phyloP scores from a whole-genome alignment of 306 rosid genomes.

The Bauhinia variegata region DNA sequence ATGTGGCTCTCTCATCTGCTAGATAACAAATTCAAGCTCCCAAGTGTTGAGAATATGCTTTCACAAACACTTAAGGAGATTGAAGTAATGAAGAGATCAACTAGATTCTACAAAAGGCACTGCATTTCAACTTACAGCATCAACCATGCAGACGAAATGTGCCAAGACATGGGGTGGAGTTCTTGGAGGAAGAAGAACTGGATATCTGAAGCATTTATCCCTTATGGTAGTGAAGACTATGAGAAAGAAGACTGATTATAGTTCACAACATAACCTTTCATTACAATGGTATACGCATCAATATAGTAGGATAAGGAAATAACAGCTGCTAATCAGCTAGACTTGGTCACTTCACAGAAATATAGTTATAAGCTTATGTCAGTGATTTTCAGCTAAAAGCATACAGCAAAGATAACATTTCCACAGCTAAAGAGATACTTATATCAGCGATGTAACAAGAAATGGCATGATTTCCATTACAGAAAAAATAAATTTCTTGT shows the following conservation, averaged over 20 bases:
- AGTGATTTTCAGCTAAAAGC: no score
- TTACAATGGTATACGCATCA: constrained; percentile 6
- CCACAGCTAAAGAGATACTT: constrained; percentile 25
- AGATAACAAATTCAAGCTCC: constrained; percentile 72
- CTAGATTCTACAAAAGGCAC: constrained; percentile 70
- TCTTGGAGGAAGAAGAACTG: constrained; percentile 78
- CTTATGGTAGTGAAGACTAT: constrained; percentile 61
- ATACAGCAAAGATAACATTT: constrained; percentile 20
- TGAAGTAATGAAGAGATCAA: constrained; percentile 63
- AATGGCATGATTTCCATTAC: not conserved
- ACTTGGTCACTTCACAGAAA: constrained; percentile 18
- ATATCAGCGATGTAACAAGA: constrained; percentile 2
- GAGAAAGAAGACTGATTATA: constrained; percentile 43
- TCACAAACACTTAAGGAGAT: constrained; percentile 53
- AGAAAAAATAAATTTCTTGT: constrained; percentile 23
- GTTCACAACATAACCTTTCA: not conserved
- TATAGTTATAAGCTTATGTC: constrained; percentile 6
- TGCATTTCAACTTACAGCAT: constrained; percentile 83
- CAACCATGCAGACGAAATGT: constrained; percentile 75
- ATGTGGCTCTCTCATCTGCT: constrained; percentile 69
- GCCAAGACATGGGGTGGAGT: constrained; percentile 71
- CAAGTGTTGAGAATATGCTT: constrained; percentile 62
- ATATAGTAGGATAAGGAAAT: constrained; percentile 24
- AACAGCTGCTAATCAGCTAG: not conserved
- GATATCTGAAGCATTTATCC: constrained; percentile 72